These are phyloP conservation scores for Zygnema circumcarinatum DNA, from an alignment of 139 green algal genomes.

Conservation along the genomic window DNA sequence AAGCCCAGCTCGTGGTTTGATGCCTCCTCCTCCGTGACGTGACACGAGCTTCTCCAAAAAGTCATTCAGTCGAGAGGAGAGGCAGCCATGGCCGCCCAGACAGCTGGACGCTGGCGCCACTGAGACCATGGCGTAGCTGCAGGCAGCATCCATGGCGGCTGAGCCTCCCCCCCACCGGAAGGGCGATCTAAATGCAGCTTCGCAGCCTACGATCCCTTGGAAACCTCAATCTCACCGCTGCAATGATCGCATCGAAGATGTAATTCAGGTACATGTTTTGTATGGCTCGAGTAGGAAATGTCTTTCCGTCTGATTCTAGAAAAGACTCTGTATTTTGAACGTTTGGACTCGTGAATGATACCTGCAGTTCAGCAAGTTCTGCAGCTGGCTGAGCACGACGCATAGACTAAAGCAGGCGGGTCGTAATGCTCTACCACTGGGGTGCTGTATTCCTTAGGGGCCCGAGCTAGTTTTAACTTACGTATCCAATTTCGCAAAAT, in stretches of 20 bases:
- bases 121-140: too few species aligned
- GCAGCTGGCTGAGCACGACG: neutral
- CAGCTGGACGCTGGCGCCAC: too few species aligned
- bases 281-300: neutral
- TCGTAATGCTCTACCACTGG: neutral
- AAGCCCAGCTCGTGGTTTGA: too few species aligned
- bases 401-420: neutral
- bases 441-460: neutral
- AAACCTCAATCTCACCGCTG: neutral
- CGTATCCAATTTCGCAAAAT: neutral
- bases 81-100: too few species aligned
- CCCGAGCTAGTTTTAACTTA: neutral
- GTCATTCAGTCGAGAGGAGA: too few species aligned
- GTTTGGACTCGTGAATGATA: neutral
- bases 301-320: neutral
- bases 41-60: too few species aligned
- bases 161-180: too few species aligned
- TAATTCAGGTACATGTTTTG: neutral
- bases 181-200: too few species aligned
- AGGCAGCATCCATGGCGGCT: too few species aligned
- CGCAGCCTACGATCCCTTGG: too few species aligned
- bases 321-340: neutral
- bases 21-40: too few species aligned
- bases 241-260: neutral
- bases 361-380: neutral